A percentile compares a stretch with the other conserved stretches of the same genome.
phyloP scores from a whole-genome alignment of 1,284 basidiomycete species.

The Baeospora myosura region DNA sequence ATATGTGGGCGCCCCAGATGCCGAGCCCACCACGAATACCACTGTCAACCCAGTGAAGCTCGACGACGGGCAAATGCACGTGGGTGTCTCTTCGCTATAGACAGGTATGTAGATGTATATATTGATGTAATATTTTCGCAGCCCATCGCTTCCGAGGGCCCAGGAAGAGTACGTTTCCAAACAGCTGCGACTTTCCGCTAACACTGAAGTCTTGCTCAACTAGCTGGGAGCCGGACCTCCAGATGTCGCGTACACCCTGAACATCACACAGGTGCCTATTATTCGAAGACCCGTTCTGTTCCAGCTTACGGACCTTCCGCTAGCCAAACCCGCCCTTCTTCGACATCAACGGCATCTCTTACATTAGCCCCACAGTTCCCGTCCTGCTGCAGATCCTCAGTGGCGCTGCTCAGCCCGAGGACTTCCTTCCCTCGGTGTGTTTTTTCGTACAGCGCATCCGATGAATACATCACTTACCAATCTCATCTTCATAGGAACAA shows the following conservation, averaged over 20 bases:
- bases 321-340: constrained; percentile 30
- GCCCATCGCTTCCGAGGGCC: constrained; percentile 25
- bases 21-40: constrained; percentile 31
- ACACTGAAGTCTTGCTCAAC: not conserved
- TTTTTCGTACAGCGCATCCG: not conserved
- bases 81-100: constrained; percentile 12
- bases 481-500: constrained; percentile 12
- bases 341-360: constrained; percentile 29
- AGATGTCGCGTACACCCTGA: constrained; percentile 26
- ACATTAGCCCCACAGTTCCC: constrained; percentile 11
- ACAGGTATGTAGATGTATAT: not conserved
- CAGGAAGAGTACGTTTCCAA: constrained; percentile 17
- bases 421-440: constrained; percentile 26
- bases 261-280: constrained; percentile 20
- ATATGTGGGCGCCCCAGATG: constrained; percentile 33
- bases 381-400: constrained; percentile 26
- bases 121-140: constrained; percentile 8
- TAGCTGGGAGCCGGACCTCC: constrained; percentile 23
- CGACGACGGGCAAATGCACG: constrained; percentile 27
- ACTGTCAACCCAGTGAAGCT: constrained; percentile 19
- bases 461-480: constrained; percentile 3
- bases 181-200: not conserved
- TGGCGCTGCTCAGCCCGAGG: constrained; percentile 25
- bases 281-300: not conserved
- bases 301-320: not conserved